Conservation (phyloP, 2,329 filamentous ascomycete genomes). For the Incumbomyces lentus region DNA sequence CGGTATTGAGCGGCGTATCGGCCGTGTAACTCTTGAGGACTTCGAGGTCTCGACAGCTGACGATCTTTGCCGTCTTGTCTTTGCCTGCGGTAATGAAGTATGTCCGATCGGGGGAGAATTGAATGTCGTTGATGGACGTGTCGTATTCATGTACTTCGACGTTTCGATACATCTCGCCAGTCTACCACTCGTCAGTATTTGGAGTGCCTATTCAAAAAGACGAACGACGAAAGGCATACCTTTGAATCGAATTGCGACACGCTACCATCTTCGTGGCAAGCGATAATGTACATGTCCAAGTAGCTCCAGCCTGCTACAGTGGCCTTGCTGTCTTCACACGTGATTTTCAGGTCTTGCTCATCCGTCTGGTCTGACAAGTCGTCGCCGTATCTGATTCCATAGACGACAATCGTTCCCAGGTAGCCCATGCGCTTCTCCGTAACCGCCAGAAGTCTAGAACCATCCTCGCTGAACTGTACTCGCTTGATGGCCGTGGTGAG, state of each 20-base stretch:
- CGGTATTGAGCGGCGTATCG: slow-evolving; percentile 95
- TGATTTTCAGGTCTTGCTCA: slow-evolving; percentile 75
- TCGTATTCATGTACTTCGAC: slow-evolving; percentile 77
- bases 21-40: slow-evolving; percentile 85
- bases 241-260: slow-evolving; percentile 87
- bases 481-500: slow-evolving; percentile 95
- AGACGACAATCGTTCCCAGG: slow-evolving; percentile 84
- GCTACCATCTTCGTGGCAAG: slow-evolving; percentile 91
- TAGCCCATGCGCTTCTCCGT: slow-evolving; percentile 98
- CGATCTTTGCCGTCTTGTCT: slow-evolving; percentile 93
- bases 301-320: slow-evolving; percentile 97
- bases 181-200: slow-evolving; percentile 34
- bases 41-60: slow-evolving; percentile 75
- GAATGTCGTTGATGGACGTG: slow-evolving; percentile 76
- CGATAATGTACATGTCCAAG: slow-evolving; percentile 89
- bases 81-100: slow-evolving; percentile 98
- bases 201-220: too few species aligned
- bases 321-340: slow-evolving; percentile 91
- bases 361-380: slow-evolving; percentile 67
- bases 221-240: too few species aligned
- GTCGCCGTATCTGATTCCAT: slow-evolving; percentile 77
- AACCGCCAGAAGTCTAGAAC: slow-evolving; percentile 77
- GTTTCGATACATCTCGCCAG: slow-evolving; percentile 71
- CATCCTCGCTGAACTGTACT: slow-evolving; percentile 94
- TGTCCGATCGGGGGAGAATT: slow-evolving; percentile 86